Evolutionary conservation across 495 filamentous ascomycete species (phyloP).

Genomic region (Daldinia decipiens): DNA sequence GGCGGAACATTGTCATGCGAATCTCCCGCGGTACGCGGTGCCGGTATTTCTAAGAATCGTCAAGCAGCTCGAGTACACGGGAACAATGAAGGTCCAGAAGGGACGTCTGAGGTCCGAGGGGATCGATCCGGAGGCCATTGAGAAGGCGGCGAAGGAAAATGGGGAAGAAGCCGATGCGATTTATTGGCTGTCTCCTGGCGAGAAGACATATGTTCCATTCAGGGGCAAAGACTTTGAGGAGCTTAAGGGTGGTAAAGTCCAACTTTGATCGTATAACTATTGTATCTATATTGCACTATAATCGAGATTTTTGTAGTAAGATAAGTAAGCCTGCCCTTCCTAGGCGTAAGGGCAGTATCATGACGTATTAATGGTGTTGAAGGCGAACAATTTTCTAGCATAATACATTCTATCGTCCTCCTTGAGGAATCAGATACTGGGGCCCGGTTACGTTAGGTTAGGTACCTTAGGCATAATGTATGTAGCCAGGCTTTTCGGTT

Average conservation of each 20-base stretch:
- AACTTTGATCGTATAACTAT: neutral
- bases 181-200: conserved; percentile 56
- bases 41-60: conserved; percentile 77
- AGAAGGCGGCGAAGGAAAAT: conserved; percentile 61
- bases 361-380: neutral
- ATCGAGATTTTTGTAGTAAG: neutral
- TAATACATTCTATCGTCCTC: no score
- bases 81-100: conserved; percentile 88
- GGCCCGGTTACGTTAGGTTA: no score
- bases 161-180: conserved; percentile 66
- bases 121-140: conserved; percentile 62
- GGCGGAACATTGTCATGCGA: conserved; percentile 58
- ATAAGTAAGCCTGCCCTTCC: neutral
- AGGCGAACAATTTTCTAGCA: neutral
- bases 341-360: neutral
- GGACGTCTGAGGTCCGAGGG: conserved; percentile 76
- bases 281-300: neutral
- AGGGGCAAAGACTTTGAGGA: conserved; percentile 64
- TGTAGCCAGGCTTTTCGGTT: neutral
- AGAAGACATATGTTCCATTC: conserved; percentile 66
- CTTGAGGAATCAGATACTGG: no score
- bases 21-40: conserved; percentile 78
- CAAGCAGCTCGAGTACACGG: conserved; percentile 67
- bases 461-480: no score
- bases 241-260: conserved; percentile 59